A percentile compares a stretch with the other conserved stretches of the same genome.
phyloP scores from a whole-genome alignment of 176 grass and related monocot genomes.

The Canna indica region DNA sequence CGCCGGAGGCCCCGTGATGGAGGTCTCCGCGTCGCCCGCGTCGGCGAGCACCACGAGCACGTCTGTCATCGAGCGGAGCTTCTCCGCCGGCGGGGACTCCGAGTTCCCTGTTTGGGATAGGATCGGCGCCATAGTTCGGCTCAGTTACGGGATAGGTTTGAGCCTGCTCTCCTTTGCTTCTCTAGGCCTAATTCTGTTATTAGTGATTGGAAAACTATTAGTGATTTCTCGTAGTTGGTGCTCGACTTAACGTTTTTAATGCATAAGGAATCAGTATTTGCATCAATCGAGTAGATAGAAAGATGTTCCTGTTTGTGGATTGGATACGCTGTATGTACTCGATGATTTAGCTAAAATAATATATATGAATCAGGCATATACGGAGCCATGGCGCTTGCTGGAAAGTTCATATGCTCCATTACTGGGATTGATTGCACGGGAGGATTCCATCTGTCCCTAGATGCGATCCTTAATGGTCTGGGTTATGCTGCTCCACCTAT shows the following conservation, averaged over 20 bases:
- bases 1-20: constrained; percentile 22
- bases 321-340: not conserved
- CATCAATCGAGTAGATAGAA: not conserved
- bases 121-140: constrained; percentile 69
- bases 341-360: not conserved
- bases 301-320: too few relatives aligned
- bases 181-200: not conserved
- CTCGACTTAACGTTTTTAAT: not conserved
- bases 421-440: constrained; percentile 60
- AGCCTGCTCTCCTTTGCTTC: not conserved
- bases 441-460: constrained; percentile 63
- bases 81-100: constrained; percentile 30
- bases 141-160: constrained; percentile 80
- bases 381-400: constrained; percentile 67
- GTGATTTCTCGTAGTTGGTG: not conserved
- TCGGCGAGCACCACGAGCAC: constrained; percentile 1
- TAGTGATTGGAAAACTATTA: not conserved
- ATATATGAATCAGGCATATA: constrained; percentile 80
- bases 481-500: constrained; percentile 86
- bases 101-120: constrained; percentile 76
- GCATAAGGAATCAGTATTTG: not conserved
- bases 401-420: constrained; percentile 76
- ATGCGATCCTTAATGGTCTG: constrained; percentile 67
- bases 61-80: constrained; percentile 21
- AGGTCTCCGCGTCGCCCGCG: constrained; percentile 17